These are phyloP conservation scores for Pachyrhizus erosus DNA, from an alignment of 306 rosid genomes.

Conservation along the genomic window DNA sequence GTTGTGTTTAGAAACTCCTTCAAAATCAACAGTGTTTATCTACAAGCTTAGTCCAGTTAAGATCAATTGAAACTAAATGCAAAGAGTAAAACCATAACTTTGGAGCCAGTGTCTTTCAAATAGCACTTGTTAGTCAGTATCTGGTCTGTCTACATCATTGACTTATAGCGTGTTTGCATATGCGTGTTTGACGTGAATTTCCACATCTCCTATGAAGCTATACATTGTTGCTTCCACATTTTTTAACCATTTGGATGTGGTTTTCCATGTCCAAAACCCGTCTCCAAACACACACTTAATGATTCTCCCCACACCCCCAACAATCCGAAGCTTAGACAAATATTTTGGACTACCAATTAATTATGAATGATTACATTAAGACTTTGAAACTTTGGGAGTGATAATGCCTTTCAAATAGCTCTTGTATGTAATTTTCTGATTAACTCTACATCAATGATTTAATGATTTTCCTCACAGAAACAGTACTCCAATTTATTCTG, in stretches of 20 bases:
- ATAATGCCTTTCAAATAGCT: background rate
- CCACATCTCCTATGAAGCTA: too few relatives aligned
- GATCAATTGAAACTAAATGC: background rate
- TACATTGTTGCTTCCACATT: too few relatives aligned
- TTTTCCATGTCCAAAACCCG: too few relatives aligned
- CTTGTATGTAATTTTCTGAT: background rate
- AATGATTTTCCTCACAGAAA: background rate
- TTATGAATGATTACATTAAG: background rate
- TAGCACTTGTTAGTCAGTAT: background rate
- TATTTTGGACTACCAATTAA: background rate
- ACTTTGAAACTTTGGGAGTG: background rate
- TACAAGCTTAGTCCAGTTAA: background rate
- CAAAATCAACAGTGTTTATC: background rate
- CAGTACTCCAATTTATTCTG: background rate
- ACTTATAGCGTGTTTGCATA: too few relatives aligned
- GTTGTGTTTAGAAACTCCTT: background rate
- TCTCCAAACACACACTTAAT: too few relatives aligned
- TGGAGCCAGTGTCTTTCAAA: background rate
- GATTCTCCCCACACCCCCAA: background rate
- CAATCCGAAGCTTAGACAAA: background rate
- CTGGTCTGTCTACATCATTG: background rate
- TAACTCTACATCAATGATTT: background rate
- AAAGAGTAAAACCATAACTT: background rate
- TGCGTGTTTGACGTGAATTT: too few relatives aligned
- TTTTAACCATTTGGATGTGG: too few relatives aligned